phyloP scores from a whole-genome alignment of 768 basidiomycete species.

The Brasilioporus rufonigricans region DNA sequence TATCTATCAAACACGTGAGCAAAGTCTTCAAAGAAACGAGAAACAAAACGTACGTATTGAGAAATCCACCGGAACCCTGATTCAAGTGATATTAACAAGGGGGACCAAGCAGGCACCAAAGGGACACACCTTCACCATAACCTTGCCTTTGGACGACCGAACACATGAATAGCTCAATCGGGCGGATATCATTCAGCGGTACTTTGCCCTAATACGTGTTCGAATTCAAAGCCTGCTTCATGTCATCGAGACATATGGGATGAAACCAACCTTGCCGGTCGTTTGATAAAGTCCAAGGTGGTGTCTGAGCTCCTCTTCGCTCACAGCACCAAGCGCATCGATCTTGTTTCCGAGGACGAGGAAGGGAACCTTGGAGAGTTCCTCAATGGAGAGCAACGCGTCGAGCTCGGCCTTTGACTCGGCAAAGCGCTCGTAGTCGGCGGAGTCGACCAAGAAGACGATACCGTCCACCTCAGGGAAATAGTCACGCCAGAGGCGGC shows the following conservation, averaged over 20 bases:
- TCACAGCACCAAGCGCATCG: slow-evolving; percentile 95
- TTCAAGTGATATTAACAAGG: slow-evolving; percentile 3
- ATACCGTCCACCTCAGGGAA: slow-evolving; percentile 99
- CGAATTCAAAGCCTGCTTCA: slow-evolving; percentile 5
- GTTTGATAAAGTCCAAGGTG: slow-evolving; percentile 96
- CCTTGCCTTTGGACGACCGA: slow-evolving; percentile 99
- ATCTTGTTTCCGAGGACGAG: slow-evolving; percentile 99
- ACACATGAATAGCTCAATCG: slow-evolving; percentile 99
- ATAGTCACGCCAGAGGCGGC: slow-evolving; percentile 99
- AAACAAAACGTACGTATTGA: slow-evolving; percentile 75
- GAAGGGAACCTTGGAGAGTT: slow-evolving; percentile 95
- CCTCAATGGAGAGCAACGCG: slow-evolving; percentile 92
- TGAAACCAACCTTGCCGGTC: slow-evolving; percentile 84
- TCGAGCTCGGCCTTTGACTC: slow-evolving; percentile 98
- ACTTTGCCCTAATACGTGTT: slow-evolving; percentile 77
- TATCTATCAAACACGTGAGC: slow-evolving; percentile 24
- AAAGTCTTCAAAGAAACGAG: background rate
- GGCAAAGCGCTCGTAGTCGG: slow-evolving; percentile 93
- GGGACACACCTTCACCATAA: slow-evolving; percentile 82
- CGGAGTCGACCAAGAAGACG: slow-evolving; percentile 96
- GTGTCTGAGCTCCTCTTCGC: slow-evolving; percentile 95
- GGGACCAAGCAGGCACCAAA: background rate
- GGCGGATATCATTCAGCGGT: slow-evolving; percentile 92
- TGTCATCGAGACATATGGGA: background rate
- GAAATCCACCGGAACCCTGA: slow-evolving; percentile 92